Conservation (phyloP, 1,284 basidiomycete species). For the Peniophora sp. region DNA sequence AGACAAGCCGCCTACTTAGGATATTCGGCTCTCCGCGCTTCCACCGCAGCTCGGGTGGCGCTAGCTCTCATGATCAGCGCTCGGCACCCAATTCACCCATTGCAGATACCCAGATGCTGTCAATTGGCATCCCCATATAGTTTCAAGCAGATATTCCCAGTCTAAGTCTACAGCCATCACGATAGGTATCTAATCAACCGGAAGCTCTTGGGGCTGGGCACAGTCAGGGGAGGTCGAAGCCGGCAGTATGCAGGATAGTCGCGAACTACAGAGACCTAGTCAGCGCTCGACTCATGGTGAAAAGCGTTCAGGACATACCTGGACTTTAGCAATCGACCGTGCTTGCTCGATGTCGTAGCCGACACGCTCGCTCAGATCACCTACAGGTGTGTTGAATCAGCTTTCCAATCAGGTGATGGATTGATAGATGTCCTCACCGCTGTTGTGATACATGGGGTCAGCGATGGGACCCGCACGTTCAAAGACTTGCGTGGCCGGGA, state of each 20-base stretch:
- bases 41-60: no score
- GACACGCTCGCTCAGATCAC: constrained; percentile 68
- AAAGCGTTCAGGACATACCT: constrained; percentile 34
- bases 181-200: no score
- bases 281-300: not conserved
- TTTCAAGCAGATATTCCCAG: no score
- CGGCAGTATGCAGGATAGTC: constrained; percentile 42
- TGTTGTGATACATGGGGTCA: constrained; percentile 84
- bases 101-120: no score
- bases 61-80: no score
- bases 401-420: not conserved
- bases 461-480: constrained; percentile 77
- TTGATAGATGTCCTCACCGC: constrained; percentile 35
- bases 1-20: no score
- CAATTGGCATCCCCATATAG: no score
- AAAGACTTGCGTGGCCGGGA: constrained; percentile 75
- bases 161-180: no score
- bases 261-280: constrained; percentile 33
- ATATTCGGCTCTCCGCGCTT: no score
- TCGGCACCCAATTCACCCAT: no score
- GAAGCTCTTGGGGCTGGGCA: no score
- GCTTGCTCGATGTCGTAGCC: constrained; percentile 80
- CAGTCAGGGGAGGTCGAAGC: constrained; percentile 32
- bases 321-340: constrained; percentile 76
- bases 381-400: constrained; percentile 26